Evolutionary conservation across 2,329 filamentous ascomycete genomes (phyloP), one percentile per base, ranked within the genome.

Genomic region (Arthroderma uncinatum): DNA sequence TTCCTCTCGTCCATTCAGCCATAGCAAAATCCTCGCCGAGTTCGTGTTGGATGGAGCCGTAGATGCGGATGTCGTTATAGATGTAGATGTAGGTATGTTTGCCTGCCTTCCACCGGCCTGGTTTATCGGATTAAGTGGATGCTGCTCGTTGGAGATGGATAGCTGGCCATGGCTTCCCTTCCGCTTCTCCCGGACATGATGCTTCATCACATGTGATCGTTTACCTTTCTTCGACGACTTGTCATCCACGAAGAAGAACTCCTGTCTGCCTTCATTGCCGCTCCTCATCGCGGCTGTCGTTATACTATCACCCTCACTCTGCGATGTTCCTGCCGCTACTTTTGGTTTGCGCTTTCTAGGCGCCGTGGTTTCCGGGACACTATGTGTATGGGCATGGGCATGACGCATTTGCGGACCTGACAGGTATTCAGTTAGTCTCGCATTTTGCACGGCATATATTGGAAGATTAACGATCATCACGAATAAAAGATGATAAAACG

Each of bases 131-230:
- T 19, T 42, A 21, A 16, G 39, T 4, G 39, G 4, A 19, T 42
- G 39, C 39, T 42, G 39, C 39, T 42, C 39, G 39, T 21, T 7
- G 4, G 39, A 42, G n/a, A 42, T 42, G 9, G 39, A 42, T 16
- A 42, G n/a, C 16, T 42, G 39, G n/a, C 39, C 50, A 16, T 23
- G 23, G 50, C 69, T 68, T 57, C 64, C 69, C 40, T 65, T 64
- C 61, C 72, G 73, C 59, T 73, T 74, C 59, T 73, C 66, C 54
- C 73, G 69, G n/a, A 74, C 71, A 64, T 74, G 72, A 56, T 74
- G 70, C 36, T 70, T 70, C 72, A 74, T 74, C 19, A 74, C 72
- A 67, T 74, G 71, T 5, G 72, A 71, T 30, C 72, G 70, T 55
- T 74, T 74, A 56, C 72, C 72, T 33, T 70, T 68, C 16, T 69